Evolutionary conservation across 768 basidiomycete genomes (phyloP), one percentile per base, ranked within the genome.

Genomic region (Podaxis carcinomalis): DNA sequence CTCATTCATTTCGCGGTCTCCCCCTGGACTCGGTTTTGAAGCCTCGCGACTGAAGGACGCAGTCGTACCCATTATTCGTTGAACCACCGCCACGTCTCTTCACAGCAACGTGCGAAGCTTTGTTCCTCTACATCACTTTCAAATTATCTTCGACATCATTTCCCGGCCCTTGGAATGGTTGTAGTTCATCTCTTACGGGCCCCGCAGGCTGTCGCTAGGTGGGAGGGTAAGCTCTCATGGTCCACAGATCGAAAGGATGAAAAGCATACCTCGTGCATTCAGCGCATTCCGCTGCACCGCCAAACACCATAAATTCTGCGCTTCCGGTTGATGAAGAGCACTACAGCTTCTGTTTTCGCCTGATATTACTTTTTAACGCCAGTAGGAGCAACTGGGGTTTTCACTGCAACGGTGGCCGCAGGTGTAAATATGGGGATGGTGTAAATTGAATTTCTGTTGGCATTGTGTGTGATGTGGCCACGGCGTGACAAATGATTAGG

Each of bases 261-360:
- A 40, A 23, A 19, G 56, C 70, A 54, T 61, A 95, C 95, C 95
- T 80, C 94, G 80, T 11, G 95, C 94, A 73, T 98, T 98, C 62
- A 99, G 75, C 5, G 96, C 93, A 83, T 99, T 99, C 62, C 96
- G 82, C 72, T 98, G 95, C 5, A 97, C 97, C 76, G 98, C 96
- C 68, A 98, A 77, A 57, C 95, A 90, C 23, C 96, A 82, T 57
- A 98, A 72, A 75, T 98, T 98, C 79, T 98, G 95, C 0, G 95
- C 97, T 74, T 96, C 74, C 93, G 87, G 74, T 95, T 97, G 65
- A 98, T 97, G 44, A 91, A 82, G 28, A 97, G 80, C 68, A 98
- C 96, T 1, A 94, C 89, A 10, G 89, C 79, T 71, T 98, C 95
- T 37, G 98, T 98, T 78, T 98, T 99, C 16, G 92, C 88, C 72